Evolutionary conservation across 176 grass and related monocot species (phyloP).

Genomic region (Cenchrus fungigraminus): DNA sequence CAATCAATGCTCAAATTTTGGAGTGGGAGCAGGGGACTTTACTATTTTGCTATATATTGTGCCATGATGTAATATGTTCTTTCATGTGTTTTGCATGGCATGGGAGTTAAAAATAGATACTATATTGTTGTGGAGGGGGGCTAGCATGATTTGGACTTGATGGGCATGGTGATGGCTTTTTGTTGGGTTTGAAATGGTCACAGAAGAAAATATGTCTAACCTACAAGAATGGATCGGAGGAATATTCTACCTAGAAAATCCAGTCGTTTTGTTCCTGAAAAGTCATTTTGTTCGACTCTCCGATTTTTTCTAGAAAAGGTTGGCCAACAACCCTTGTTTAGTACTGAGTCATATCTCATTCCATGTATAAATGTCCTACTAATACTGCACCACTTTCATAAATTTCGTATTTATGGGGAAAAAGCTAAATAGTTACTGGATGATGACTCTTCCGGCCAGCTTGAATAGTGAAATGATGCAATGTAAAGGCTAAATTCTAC

Average conservation of each 20-base stretch:
- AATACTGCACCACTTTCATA: too few species aligned
- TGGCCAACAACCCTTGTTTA: not conserved
- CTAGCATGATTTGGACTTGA: conserved; percentile 19
- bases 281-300: not conserved
- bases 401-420: too few species aligned
- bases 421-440: too few species aligned
- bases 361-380: too few species aligned
- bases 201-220: not conserved
- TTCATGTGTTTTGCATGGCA: conserved; percentile 40
- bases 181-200: not conserved
- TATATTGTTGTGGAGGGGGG: conserved; percentile 12
- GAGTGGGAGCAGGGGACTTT: not conserved
- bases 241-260: not conserved
- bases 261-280: not conserved
- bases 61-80: not conserved
- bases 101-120: not conserved
- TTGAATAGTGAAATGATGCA: too few species aligned
- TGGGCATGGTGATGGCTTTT: not conserved
- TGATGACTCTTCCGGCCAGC: too few species aligned
- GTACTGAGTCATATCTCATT: not conserved
- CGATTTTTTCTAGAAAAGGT: not conserved
- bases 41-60: conserved; percentile 25
- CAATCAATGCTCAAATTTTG: conserved; percentile 16
- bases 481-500: too few species aligned
- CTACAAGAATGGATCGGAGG: not conserved